Base-by-base conservation (phyloP, 1,284 basidiomycete genomes). In the Exobasidium rhododendri region DNA sequence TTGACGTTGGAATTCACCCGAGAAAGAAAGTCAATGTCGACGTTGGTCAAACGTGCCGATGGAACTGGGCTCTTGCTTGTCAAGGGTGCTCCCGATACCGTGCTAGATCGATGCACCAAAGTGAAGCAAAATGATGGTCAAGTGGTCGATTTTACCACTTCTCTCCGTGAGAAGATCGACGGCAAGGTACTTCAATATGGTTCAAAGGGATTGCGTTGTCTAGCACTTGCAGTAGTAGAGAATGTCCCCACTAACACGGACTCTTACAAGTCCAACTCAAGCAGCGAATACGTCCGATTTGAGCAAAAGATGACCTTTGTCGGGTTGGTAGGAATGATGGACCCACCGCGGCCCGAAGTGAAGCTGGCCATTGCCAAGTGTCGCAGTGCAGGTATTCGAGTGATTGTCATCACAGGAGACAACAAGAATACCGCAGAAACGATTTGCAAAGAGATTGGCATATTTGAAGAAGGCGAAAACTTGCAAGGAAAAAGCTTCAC, bases 1-100 rank as follows among this genome's bases (percentile, higher is more conserved):
- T 82, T 94, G 67, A 97, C 94, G 1, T 94, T 98, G 77, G 94
- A 97, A 80, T 98, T 98, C 82, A 91, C 92, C 29, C 89, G 94
- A 35, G 96, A 98, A 81, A 90, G 94, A 80, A 98, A 97, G 83
- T 94, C 93, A 85, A 98, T 97, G 94, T 97, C 94, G 26, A 92
- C 96, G 43, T 86, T 97, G 53, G 88, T 90, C 54, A 61, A 70
- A 43, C 85, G 83, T 64, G 58, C 62, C 7, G 81, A 85, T 64
- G 84, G 86, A 65, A 81, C 81, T 3, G 87, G 87, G 40, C 84
- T 74, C n/a, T 63, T 81, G 54, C 70, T 93, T 74, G 92, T 90
- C 79, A 98, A 98, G 81, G 94, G 96, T 51, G 96, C 94, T 0
- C 94, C 94, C 2, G 94, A 98, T 82, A 89, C 89, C 22, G 89